phyloP scores from a whole-genome alignment of 805 yeast genomes.

The Yarrowia sp. region DNA sequence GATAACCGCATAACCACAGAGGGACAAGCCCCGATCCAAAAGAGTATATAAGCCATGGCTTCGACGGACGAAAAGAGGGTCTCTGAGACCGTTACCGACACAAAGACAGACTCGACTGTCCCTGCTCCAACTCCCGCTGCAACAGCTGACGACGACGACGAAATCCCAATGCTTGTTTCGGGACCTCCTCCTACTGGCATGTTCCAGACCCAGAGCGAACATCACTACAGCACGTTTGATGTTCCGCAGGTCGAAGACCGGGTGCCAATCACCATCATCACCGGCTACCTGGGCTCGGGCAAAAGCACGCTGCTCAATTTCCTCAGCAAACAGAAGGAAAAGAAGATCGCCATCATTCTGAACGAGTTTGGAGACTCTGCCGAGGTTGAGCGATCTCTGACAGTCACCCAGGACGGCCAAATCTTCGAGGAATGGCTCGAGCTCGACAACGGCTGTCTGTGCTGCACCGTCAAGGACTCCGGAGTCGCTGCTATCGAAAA shows the following conservation, averaged over 20 bases:
- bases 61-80: not conserved
- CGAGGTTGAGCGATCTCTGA: conserved; percentile 85
- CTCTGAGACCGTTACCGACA: not conserved
- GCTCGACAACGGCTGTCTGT: conserved; percentile 93
- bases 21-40: conserved; percentile 13
- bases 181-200: conserved; percentile 34
- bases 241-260: conserved; percentile 48
- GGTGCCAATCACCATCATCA: conserved; percentile 90
- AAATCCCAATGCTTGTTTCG: conserved; percentile 28
- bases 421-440: conserved; percentile 93
- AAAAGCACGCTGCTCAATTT: conserved; percentile 80
- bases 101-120: not conserved
- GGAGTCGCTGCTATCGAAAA: conserved; percentile 95
- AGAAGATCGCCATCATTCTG: conserved; percentile 84
- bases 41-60: conserved; percentile 22
- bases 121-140: not conserved
- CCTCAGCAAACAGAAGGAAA: conserved; percentile 68
- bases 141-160: conserved; percentile 16
- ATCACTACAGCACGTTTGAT: conserved; percentile 30
- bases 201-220: conserved; percentile 38
- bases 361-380: conserved; percentile 82
- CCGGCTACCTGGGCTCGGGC: conserved; percentile 96
- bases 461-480: conserved; percentile 94
- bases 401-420: conserved; percentile 63
- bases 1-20: conserved; percentile 26